Conservation (phyloP, 2,329 filamentous ascomycete genomes). For the Trichoderma koningii region DNA sequence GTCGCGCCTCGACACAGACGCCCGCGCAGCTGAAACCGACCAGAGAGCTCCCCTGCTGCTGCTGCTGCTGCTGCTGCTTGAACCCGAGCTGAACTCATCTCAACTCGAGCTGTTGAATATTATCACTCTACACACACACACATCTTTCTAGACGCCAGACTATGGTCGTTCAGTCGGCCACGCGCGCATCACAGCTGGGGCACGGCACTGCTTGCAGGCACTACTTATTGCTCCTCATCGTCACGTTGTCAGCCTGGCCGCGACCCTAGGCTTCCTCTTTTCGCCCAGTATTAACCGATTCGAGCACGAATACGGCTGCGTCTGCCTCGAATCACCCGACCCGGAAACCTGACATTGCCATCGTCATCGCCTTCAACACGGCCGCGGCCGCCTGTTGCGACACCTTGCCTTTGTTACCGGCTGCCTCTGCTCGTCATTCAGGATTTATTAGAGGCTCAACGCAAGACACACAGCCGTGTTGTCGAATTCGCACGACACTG, state of each 20-base stretch:
- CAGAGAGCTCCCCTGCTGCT: background rate
- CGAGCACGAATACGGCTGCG: slow-evolving; percentile 25
- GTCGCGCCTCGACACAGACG: slow-evolving; percentile 11
- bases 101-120: background rate
- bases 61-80: too few species aligned
- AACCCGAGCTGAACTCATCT: too few species aligned
- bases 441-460: background rate
- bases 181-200: background rate
- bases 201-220: background rate
- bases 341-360: background rate
- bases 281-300: background rate
- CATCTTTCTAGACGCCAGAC: background rate
- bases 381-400: background rate
- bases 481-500: background rate
- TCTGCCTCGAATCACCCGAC: slow-evolving; percentile 26
- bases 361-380: background rate
- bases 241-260: slow-evolving; percentile 4
- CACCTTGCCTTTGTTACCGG: slow-evolving; percentile 11
- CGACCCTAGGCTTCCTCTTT: slow-evolving; percentile 13
- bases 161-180: slow-evolving; percentile 4
- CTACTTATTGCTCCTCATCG: background rate
- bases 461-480: background rate
- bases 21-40: slow-evolving; percentile 20
- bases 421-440: background rate
- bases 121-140: too few species aligned